phyloP scores from a whole-genome alignment of 495 filamentous ascomycete species.

The Aspergillus ostianus region DNA sequence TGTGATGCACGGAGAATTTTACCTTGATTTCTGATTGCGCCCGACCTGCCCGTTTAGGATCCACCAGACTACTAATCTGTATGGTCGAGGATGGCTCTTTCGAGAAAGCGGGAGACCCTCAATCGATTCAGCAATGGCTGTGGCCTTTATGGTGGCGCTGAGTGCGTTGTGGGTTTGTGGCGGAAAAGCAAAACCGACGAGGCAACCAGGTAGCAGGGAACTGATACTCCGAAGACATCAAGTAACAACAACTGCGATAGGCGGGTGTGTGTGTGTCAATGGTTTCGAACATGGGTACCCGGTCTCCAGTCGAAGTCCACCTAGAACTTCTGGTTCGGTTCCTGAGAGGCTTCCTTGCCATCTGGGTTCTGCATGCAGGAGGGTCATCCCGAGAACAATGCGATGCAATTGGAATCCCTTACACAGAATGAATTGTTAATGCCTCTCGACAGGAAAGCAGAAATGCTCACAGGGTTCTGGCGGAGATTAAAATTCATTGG shows the following conservation, averaged over 20 bases:
- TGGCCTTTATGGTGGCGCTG: too few relatives aligned
- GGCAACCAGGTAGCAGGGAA: background rate
- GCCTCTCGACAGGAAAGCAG: too few relatives aligned
- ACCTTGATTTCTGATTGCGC: too few relatives aligned
- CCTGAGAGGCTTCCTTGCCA: background rate
- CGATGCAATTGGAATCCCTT: background rate
- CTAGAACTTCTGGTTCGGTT: background rate
- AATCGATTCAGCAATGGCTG: background rate
- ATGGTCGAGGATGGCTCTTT: background rate
- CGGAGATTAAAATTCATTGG: too few relatives aligned
- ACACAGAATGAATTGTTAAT: background rate
- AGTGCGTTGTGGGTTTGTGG: background rate
- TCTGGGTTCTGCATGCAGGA: background rate
- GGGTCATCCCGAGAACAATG: background rate
- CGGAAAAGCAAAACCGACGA: background rate
- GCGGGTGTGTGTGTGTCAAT: background rate
- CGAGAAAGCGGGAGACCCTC: background rate
- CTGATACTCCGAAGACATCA: background rate
- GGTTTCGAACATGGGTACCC: background rate
- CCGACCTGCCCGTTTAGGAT: background rate
- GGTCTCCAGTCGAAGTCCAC: background rate
- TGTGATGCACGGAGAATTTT: background rate
- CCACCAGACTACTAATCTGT: background rate
- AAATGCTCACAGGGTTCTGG: too few relatives aligned
- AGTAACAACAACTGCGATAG: background rate